Evolutionary conservation across 2,329 filamentous ascomycete genomes (phyloP), one percentile per base, ranked within the genome.

Genomic region (Cyclaneusma minus): DNA sequence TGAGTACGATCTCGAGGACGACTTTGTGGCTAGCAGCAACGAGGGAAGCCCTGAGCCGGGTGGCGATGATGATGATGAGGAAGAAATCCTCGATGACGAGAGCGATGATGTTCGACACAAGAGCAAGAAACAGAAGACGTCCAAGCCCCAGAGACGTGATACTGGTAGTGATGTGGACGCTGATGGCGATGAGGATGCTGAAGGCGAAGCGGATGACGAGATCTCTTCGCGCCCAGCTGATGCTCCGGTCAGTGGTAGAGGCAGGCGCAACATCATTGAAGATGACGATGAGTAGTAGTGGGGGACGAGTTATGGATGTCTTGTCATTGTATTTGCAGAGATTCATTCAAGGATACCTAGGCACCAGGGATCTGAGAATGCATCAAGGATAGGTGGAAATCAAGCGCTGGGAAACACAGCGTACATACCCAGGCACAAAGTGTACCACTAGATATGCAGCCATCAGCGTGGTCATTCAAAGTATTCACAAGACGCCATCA

Each of bases 1-100:
- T 36, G 76, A 82, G 39, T 87, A 87, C 44, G 79, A 85, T 35
- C 64, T 76, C 44, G 77, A 77, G 17, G 80, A 87, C 42, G 80
- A 76, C 30, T 87, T 87, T 45, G 65, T 87, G 29, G 80, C 76
- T 3, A 62, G 61, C 3, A 83, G 75, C 40, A 79, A 83, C 37
- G 77, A 82, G 31, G 80, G 84, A 21, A 50, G 50, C 29, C 48
- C 52, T 21, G 68, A 67, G 21, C 54, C 59, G 31, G 68, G 64
- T 16, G 68, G 60, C 3, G 69, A 63, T 1, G 72, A 73, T 12
- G 72, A 78, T 1, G 44, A 48, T 7, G 45, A 50, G 11, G 45
- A 48, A 10, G 44, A 45, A 19, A 36, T 64, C 3, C 40, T 62
- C 19, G 60, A 64, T n/a, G 62, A 67, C 6, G 61, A 63, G 7